Base-by-base conservation (phyloP, 2,329 filamentous ascomycete species). In the Ophiocordyceps australis region DNA sequence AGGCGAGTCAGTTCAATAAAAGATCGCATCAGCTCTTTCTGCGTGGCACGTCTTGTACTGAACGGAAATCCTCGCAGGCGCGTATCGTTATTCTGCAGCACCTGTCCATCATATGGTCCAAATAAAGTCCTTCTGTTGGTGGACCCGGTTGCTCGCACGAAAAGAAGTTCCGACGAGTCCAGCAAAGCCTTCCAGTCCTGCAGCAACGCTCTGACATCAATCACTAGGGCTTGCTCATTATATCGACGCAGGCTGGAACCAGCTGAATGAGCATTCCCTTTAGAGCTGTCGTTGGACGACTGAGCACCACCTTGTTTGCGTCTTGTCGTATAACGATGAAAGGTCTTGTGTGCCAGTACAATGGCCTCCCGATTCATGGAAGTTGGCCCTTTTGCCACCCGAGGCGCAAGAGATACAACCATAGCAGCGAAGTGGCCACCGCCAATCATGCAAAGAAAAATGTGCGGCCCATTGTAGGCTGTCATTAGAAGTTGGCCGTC, bases 371-470 rank as follows among this genome's bases (percentile, higher is more conserved):
- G 66, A 36, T 91, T 83, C 43, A 92, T 67, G 2, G 76, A 62
- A 0, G 66, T 57, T 4, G 61, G 59, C 27, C 70, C 69, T 44
- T 80, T 86, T 20, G 70, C 67, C 27, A 77, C 59, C 33, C 83
- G 79, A 0, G 89, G 85, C 1, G 81, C 72, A 4, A 95, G 62
- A 0, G 83, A 83, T 9, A 98, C 79, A 9, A 95, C 62, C 85
- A 95, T 95, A 26, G 80, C 89, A 1, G 89, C 89, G 44, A 98
- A 98, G 47, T 98, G 89, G 0, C 89, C 89, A 31, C 89, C 89
- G 14, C 89, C 89, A 26, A 98, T 92, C 89, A 98, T 98, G 51
- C 85, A 95, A 24, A 98, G 65, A 45, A 98, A 95, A 25, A 93
- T 72, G 45, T 95, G 85, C 3, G 83, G 81, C 7, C 75, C 74